Evolutionary conservation across 2,329 filamentous ascomycete species (phyloP), one percentile per base, ranked within the genome.

Genomic region (Botrytis fabae): DNA sequence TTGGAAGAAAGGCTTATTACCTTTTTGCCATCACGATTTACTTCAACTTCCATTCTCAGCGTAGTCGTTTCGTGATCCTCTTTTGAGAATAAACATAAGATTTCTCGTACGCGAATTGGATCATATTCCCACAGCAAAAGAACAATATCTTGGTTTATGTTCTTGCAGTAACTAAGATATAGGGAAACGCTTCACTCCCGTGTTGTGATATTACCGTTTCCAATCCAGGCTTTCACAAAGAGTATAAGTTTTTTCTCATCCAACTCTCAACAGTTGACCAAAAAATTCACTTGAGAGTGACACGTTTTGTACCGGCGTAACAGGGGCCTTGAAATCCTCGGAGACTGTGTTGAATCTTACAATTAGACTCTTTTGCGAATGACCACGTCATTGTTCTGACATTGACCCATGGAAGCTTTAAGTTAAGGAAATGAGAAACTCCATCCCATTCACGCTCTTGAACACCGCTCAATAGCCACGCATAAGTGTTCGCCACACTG

Each of bases 41-140:
- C 3, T 14, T 28, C 7, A 40, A 86, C 82, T 4, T 84, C 85
- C 14, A 86, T 80, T 3, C 85, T 85, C 2, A 86, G 82, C 35
- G 83, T 82, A 4, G 79, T 77, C 2, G 80, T 73, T 46, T 78
- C 75, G 76, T 84, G 84, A 28, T 78, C 81, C 72, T 82, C 79
- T 78, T 86, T 86, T 48, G 85, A 79, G 61, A 80, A 81, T 75
- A 85, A 86, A 76, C 85, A 87, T 70, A 85, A 82, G 7, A 86
- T 77, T 76, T 86, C 85, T 20, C 84, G 82, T 63, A 81, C 80
- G 5, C 74, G 74, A 48, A 77, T 73, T 2, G 78, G 46, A 48
- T 79, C 76, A 48, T 60, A 76, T 22, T 22, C 62, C 73, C 35
- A n/a, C 25, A 32, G 3, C 10, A 25, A 32, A 16, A 5, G 20